Base-by-base conservation (phyloP, 2,329 filamentous ascomycete genomes). In the Eutypella sp. region DNA sequence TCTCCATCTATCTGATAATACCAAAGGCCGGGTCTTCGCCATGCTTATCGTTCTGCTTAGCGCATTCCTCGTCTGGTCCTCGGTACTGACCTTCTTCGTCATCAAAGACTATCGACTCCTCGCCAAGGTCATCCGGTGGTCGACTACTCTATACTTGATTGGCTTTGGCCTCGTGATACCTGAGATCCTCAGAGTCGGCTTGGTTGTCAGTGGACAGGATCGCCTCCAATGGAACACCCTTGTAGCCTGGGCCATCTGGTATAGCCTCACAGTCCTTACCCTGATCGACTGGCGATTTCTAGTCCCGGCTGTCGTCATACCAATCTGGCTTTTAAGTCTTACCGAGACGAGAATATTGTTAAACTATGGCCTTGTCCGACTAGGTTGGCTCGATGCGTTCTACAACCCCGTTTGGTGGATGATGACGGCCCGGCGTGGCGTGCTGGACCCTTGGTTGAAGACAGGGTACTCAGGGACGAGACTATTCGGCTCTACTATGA, bases 241-340 rank as follows among this genome's bases (percentile, higher is more conserved):
- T 5, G 20, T 53, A 34, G 50, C 47, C 19, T 58, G 55, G 56
- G 44, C 49, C 9, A 5, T 41, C 3, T 62, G 58, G 58, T 56
- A 51, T 42, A 3, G 47, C 23, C 16, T 55, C 6, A 48, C 57
- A 23, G 40, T 38, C 18, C 18, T 19, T 7, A 40, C 47, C 23
- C 23, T 49, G 8, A 2, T 53, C 15, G 49, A 54, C 45, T 54
- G 49, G 51, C 47, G 48, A n/a, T 51, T 50, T 25, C 47, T 57
- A 5, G 18, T 54, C 2, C 51, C 49, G 10, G 48, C 51, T 24
- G 42, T 18, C 8, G 7, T 43, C 3, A 22, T 54, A 9, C 43
- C 46, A 10, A 18, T 47, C 1, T 48, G 38, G 40, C 43, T 50
- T 23, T 19, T 56, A 18, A 49, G 38, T 33, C 42, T 40, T 18